Base-by-base conservation (phyloP, 1,284 basidiomycete species). In the Rhizoctonia solani region DNA sequence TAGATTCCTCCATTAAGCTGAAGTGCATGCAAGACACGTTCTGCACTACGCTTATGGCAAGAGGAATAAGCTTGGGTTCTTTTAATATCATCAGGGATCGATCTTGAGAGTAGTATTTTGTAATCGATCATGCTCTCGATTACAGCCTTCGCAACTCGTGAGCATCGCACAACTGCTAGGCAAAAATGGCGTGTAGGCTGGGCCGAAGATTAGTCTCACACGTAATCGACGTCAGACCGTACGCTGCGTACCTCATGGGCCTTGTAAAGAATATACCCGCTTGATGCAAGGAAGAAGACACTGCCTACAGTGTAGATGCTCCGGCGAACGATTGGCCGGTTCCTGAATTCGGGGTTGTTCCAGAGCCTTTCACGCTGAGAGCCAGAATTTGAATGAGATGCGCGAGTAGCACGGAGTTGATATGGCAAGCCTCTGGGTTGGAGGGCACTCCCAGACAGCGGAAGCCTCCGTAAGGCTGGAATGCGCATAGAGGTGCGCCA, bases 1-100 rank as follows among this genome's bases (percentile, higher is more conserved):
- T 94, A 97, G 41, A 96, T 86, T 14, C 93, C 92, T 81, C 96
- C 96, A 74, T 98, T 98, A 8, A 86, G 87, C 68, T 94, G 82
- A 25, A 97, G 80, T 6, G 93, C 91, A 69, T 83, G 83, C 68
- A 95, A 79, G 44, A 95, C 86, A 67, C 93, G 80, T 68, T 82
- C 75, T 4, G 93, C 93, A 75, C 91, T 93, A 29, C 93, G 83
- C 30, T 79, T 83, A 78, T 96, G 94, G 76, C 93, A 96, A 34
- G 85, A 80, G 25, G 88, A 90, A 73, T 87, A 85, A 1, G 86
- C 88, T 42, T 82, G 75, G 29, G 82, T 76, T 68, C 81, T 80
- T 44, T 84, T 81, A 23, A 66, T 47, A 58, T 69, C 46, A 61
- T 65, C 47, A 27, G 63, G 74, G 69, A 76, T 71, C 65, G 75